Conservation (phyloP, 495 filamentous ascomycete species). For the Aspergillus kassunensis region DNA sequence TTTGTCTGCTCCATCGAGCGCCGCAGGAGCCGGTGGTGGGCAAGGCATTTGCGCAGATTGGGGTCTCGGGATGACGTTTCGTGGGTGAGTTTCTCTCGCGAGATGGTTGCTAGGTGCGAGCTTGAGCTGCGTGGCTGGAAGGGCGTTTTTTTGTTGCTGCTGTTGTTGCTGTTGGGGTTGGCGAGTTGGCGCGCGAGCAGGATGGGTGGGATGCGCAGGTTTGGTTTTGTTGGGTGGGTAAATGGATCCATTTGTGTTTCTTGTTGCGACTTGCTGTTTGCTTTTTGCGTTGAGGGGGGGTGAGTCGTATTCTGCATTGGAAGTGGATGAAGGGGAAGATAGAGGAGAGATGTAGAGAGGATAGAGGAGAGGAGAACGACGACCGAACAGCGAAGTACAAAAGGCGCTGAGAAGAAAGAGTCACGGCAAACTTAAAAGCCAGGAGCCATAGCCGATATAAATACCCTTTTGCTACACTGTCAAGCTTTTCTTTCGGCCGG, state of each 20-base stretch:
- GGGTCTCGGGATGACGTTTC: conserved; percentile 17
- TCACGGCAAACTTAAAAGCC: too few relatives aligned
- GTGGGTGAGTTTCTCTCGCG: conserved; percentile 18
- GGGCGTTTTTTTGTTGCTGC: neutral
- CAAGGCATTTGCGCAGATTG: conserved; percentile 25
- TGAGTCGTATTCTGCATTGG: too few relatives aligned
- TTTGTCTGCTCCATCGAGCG: conserved; percentile 20
- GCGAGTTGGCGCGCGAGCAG: conserved; percentile 1
- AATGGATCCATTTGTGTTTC: neutral
- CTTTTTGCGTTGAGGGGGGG: too few relatives aligned
- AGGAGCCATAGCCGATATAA: too few relatives aligned
- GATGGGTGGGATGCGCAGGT: conserved; percentile 21
- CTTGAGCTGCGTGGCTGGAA: neutral
- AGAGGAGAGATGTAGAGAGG: too few relatives aligned
- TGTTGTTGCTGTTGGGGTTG: neutral
- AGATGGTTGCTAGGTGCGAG: conserved; percentile 19
- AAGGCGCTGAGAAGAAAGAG: too few relatives aligned
- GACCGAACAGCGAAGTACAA: too few relatives aligned
- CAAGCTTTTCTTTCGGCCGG: too few relatives aligned
- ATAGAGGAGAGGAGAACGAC: too few relatives aligned
- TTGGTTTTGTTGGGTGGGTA: conserved; percentile 14
- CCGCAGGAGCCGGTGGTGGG: conserved; percentile 20
- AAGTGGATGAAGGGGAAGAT: too few relatives aligned
- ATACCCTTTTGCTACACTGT: too few relatives aligned
- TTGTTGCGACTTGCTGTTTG: too few relatives aligned